A percentile compares a stretch with the other conserved stretches of the same genome.
Evolutionary conservation across 306 rosid species (phyloP).

Genomic region (Lathyrus aphaca): DNA sequence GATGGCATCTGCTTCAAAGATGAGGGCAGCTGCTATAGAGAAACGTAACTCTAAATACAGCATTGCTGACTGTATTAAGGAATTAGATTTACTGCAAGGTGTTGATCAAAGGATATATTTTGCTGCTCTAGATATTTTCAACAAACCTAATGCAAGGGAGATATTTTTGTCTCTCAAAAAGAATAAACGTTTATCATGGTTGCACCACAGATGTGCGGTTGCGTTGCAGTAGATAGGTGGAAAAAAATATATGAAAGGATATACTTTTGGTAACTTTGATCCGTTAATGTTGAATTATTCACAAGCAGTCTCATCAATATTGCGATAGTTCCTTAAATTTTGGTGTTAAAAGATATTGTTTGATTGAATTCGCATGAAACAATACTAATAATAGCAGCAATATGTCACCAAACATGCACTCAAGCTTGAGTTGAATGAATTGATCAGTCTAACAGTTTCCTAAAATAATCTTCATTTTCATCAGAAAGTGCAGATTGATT

Average conservation of each 20-base stretch:
- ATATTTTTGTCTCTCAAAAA: slow-evolving; percentile 67
- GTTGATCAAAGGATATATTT: slow-evolving; percentile 65
- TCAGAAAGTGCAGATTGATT: neutral
- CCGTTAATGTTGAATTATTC: neutral
- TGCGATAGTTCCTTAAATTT: neutral
- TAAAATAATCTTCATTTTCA: neutral
- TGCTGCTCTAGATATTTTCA: slow-evolving; percentile 71
- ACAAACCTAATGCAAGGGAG: slow-evolving; percentile 69
- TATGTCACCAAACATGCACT: neutral
- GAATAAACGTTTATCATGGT: slow-evolving; percentile 68
- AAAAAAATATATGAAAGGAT: slow-evolving; percentile 11
- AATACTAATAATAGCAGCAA: neutral
- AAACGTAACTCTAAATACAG: slow-evolving; percentile 55
- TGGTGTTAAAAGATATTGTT: slow-evolving; percentile 8
- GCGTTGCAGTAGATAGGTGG: slow-evolving; percentile 40
- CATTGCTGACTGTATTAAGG: slow-evolving; percentile 67
- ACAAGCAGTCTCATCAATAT: slow-evolving; percentile 15
- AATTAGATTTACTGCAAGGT: slow-evolving; percentile 62
- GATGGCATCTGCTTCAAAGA: slow-evolving; percentile 83
- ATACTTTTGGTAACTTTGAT: slow-evolving; percentile 1
- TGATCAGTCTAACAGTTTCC: neutral
- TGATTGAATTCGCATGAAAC: slow-evolving; percentile 1
- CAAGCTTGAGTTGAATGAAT: neutral
- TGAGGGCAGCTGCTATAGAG: slow-evolving; percentile 62
- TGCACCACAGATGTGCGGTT: slow-evolving; percentile 56